Evolutionary conservation across 176 grass and related monocot genomes (phyloP).

Genomic region (Raddia distichophylla): DNA sequence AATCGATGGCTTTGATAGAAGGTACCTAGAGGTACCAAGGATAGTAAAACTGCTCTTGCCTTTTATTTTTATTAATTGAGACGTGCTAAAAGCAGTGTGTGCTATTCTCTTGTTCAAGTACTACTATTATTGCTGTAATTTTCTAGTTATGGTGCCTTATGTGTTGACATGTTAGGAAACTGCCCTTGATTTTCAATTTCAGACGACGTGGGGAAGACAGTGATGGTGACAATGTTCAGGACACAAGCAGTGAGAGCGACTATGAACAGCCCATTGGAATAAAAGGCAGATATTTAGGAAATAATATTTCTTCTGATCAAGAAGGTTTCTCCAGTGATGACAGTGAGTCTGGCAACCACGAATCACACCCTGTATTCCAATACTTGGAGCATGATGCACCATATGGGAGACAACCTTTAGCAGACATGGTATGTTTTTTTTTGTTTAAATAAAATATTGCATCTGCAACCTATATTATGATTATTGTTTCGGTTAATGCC

Average conservation of each 20-base stretch:
- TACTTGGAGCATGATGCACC: constrained; percentile 74
- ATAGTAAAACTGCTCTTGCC: too few species aligned
- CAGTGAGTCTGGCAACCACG: constrained; percentile 27
- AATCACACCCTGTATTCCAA: constrained; percentile 54
- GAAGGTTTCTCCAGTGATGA: constrained; percentile 62
- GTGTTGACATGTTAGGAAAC: neutral
- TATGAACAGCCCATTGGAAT: constrained; percentile 29
- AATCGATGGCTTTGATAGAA: too few species aligned
- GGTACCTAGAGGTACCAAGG: too few species aligned
- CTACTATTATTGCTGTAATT: neutral
- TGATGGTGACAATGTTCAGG: constrained; percentile 48
- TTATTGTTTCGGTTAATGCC: constrained; percentile 20
- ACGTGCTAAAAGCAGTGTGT: neutral
- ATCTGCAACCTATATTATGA: constrained; percentile 1
- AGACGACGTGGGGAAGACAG: constrained; percentile 48
- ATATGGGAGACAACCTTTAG: constrained; percentile 82
- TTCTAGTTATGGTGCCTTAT: neutral
- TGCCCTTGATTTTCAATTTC: neutral
- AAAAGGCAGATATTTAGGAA: constrained; percentile 31
- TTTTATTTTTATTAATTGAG: neutral
- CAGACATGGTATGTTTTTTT: constrained; percentile 64
- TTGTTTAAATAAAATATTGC: neutral
- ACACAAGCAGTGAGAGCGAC: constrained; percentile 57
- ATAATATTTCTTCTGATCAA: constrained; percentile 40
- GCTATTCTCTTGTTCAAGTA: neutral